phyloP scores from a whole-genome alignment of 305 asterid genomes.

The Fraxinus greggii region DNA sequence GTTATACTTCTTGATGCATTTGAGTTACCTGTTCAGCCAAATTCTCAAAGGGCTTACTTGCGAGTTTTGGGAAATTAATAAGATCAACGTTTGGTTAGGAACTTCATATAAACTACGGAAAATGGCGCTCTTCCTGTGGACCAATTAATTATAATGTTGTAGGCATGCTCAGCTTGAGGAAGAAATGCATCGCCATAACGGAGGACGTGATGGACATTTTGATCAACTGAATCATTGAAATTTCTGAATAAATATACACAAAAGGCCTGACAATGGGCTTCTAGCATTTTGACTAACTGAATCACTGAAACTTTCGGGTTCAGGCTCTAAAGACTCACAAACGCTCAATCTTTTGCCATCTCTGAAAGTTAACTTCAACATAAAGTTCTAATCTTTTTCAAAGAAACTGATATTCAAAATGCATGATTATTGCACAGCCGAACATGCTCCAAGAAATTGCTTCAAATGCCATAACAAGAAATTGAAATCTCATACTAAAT shows the following conservation, averaged over 20 bases:
- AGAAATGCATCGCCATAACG: background rate
- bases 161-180: background rate
- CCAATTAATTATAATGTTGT: background rate
- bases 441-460: background rate
- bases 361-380: background rate
- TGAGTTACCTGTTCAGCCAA: background rate
- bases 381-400: background rate
- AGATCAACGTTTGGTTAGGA: background rate
- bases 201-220: background rate
- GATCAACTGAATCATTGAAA: background rate
- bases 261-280: background rate
- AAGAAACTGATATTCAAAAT: background rate
- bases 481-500: background rate
- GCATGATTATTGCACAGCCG: background rate
- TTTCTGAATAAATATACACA: background rate
- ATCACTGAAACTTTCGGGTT: background rate
- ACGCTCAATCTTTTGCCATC: conserved; percentile 8
- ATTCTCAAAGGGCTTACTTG: background rate
- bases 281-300: conserved; percentile 8
- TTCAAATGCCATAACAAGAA: background rate
- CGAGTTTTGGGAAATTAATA: background rate
- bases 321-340: background rate
- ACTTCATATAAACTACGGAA: background rate
- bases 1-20: background rate
- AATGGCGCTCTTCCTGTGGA: background rate